Percentiles rank a stretch among this genome's conserved stretches.
Evolutionary conservation across 2,329 filamentous ascomycete species (phyloP).

Genomic region (Malbranchea zuffiana): DNA sequence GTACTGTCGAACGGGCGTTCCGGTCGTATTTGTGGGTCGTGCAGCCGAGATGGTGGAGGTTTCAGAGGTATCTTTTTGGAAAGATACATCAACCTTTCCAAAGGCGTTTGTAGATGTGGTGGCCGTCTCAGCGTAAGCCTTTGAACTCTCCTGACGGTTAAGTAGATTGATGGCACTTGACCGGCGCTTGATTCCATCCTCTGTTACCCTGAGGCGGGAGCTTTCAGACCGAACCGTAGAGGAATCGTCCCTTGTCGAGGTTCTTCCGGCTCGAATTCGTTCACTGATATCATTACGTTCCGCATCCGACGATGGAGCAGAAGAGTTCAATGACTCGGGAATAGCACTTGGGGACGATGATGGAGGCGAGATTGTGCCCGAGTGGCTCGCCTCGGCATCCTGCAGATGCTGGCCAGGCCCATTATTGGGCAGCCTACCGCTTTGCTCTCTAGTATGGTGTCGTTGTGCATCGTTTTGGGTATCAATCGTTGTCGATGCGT

Average conservation of each 20-base stretch:
- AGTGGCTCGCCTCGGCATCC: slow-evolving; percentile 9
- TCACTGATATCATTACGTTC: slow-evolving; percentile 24
- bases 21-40: slow-evolving; percentile 15
- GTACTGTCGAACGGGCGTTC: slow-evolving; percentile 35
- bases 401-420: slow-evolving; percentile 25
- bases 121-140: slow-evolving; percentile 53
- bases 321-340: slow-evolving; percentile 24
- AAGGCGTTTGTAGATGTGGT: slow-evolving; percentile 54
- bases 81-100: slow-evolving; percentile 50
- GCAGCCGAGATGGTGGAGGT: slow-evolving; percentile 24
- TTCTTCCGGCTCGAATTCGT: slow-evolving; percentile 20
- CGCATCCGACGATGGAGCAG: slow-evolving; percentile 25
- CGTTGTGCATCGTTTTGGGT: slow-evolving; percentile 44
- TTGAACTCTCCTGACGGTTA: slow-evolving; percentile 46
- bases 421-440: slow-evolving; percentile 7
- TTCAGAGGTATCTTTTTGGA: slow-evolving; percentile 29
- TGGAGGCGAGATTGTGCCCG: slow-evolving; percentile 24
- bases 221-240: slow-evolving; percentile 21
- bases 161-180: slow-evolving; percentile 51
- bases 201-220: slow-evolving; percentile 17
- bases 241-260: slow-evolving; percentile 17
- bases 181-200: slow-evolving; percentile 29
- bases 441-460: slow-evolving; percentile 29
- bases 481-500: slow-evolving; percentile 82
- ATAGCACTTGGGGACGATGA: slow-evolving; percentile 28